Conservation (phyloP, 768 basidiomycete genomes). For the Boletus vinaceobasis region DNA sequence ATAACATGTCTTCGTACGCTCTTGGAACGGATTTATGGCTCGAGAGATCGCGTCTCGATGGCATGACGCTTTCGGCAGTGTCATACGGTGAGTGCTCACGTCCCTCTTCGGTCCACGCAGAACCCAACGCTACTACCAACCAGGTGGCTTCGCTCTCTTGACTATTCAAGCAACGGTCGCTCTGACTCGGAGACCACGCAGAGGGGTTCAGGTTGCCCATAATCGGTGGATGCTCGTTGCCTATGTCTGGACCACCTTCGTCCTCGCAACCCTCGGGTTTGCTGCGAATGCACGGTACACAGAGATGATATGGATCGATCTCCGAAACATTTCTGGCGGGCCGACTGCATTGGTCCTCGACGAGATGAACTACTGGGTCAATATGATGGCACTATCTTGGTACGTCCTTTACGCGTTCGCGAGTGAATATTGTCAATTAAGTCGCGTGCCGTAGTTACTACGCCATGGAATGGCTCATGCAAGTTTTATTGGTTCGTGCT, state of each 20-base stretch:
- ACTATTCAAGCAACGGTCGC: conserved; percentile 16
- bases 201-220: not conserved
- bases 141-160: conserved; percentile 24
- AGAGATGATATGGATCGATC: conserved; percentile 33
- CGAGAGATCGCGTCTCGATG: conserved; percentile 25
- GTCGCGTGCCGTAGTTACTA: conserved; percentile 16
- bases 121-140: not conserved
- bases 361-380: conserved; percentile 16
- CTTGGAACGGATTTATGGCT: conserved; percentile 25
- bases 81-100: conserved; percentile 17
- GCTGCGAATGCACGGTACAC: conserved; percentile 26
- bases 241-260: conserved; percentile 27
- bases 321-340: conserved; percentile 17
- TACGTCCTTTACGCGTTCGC: conserved; percentile 1
- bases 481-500: conserved; percentile 17
- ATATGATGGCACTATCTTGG: conserved; percentile 19
- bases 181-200: conserved; percentile 3
- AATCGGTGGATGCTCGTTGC: conserved; percentile 10
- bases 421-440: not conserved
- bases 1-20: conserved; percentile 16
- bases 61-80: conserved; percentile 17
- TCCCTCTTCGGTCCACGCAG: too few species aligned
- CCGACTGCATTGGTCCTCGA: conserved; percentile 12
- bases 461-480: conserved; percentile 31
- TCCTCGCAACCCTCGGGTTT: conserved; percentile 25